phyloP scores from a whole-genome alignment of 2,329 filamentous ascomycete genomes.

The Colletotrichum viniferum region DNA sequence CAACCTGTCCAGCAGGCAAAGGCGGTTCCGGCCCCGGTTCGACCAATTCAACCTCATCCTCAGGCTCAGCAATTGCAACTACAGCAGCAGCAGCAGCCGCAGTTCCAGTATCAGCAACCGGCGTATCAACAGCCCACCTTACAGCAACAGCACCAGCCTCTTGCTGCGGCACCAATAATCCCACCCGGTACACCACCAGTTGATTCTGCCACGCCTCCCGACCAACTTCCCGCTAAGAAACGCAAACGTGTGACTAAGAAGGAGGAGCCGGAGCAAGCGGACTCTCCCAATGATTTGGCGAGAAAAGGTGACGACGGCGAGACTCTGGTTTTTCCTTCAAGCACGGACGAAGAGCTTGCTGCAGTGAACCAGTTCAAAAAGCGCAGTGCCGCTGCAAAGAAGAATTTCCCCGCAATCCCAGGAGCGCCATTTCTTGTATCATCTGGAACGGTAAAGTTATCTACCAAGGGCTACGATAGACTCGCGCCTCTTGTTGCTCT shows the following conservation, averaged over 20 bases:
- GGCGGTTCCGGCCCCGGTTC: background rate
- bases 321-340: slow-evolving; percentile 22
- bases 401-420: slow-evolving; percentile 41
- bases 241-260: slow-evolving; percentile 39
- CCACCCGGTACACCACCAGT: slow-evolving; percentile 20
- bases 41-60: slow-evolving; percentile 6
- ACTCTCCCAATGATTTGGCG: slow-evolving; percentile 32
- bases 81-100: background rate
- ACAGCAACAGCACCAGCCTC: background rate
- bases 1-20: slow-evolving; percentile 24
- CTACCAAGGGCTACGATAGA: slow-evolving; percentile 50
- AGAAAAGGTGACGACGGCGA: slow-evolving; percentile 41
- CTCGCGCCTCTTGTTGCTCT: slow-evolving; percentile 46
- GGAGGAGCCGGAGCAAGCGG: slow-evolving; percentile 31
- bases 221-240: slow-evolving; percentile 38
- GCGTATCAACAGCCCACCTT: background rate
- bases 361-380: slow-evolving; percentile 43
- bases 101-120: background rate
- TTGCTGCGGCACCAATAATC: slow-evolving; percentile 17
- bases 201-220: slow-evolving; percentile 21
- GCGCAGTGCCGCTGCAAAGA: slow-evolving; percentile 39
- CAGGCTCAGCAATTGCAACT: background rate
- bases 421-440: slow-evolving; percentile 43
- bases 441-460: slow-evolving; percentile 43
- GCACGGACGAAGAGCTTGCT: slow-evolving; percentile 25